These are phyloP conservation scores for Silene conica DNA, from an alignment of 148 eudicot species.

Conservation along the genomic window DNA sequence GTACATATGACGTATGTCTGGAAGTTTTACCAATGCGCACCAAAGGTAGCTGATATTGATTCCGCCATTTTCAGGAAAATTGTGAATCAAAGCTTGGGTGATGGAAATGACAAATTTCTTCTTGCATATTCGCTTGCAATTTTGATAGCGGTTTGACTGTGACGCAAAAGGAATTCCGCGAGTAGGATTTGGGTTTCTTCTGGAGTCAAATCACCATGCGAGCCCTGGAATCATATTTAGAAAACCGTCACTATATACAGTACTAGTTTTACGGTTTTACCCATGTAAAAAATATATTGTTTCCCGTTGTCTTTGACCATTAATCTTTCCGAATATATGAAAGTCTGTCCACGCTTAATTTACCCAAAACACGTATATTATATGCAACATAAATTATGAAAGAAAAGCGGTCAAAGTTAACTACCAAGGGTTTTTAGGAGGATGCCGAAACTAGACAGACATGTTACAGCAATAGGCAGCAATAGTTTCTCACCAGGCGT, in stretches of 20 bases:
- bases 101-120: conserved; percentile 38
- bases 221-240: conserved; percentile 44
- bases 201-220: conserved; percentile 68
- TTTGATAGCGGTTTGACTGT: conserved; percentile 51
- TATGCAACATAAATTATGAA: no score
- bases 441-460: not conserved
- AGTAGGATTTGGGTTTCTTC: conserved; percentile 73
- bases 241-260: not conserved
- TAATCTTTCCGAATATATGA: no score
- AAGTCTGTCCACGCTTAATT: no score
- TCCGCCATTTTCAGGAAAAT: not conserved
- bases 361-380: no score
- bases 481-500: conserved; percentile 53
- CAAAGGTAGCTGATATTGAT: not conserved
- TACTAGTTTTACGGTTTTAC: no score
- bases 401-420: no score
- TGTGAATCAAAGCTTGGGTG: conserved; percentile 48
- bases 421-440: not conserved
- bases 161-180: conserved; percentile 86
- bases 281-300: no score
- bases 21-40: not conserved
- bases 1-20: not conserved
- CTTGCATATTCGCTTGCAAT: conserved; percentile 66
- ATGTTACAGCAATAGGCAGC: not conserved
- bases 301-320: no score